Percentiles rank a stretch among this genome's conserved stretches.
These are phyloP conservation scores for Mortierella sp. DNA, from an alignment of 371 early-diverging fungal species.

Conservation along the genomic window DNA sequence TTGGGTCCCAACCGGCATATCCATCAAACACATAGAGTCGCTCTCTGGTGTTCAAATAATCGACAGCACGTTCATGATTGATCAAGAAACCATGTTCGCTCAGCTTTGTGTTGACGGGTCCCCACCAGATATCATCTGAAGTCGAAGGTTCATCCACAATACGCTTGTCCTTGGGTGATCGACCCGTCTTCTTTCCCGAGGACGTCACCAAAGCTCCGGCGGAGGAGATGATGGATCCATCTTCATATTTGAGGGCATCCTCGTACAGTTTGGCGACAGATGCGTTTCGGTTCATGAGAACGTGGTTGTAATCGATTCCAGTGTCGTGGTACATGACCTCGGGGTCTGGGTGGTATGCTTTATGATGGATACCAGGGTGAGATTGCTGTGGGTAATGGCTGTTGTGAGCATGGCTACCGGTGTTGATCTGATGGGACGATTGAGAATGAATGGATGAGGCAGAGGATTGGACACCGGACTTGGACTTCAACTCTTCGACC, in stretches of 20 bases:
- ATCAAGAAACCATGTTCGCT: slow-evolving; percentile 90
- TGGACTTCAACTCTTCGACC: slow-evolving; percentile 17
- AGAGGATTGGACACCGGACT: slow-evolving; percentile 10
- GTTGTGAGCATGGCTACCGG: slow-evolving; percentile 7
- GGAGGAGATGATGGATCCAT: slow-evolving; percentile 90
- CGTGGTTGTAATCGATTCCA: slow-evolving; percentile 61
- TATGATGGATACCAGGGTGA: slow-evolving; percentile 41
- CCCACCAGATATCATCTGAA: slow-evolving; percentile 95
- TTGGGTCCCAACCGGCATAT: slow-evolving; percentile 95
- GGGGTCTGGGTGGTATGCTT: slow-evolving; percentile 48
- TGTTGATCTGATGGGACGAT: slow-evolving; percentile 9
- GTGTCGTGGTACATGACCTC: slow-evolving; percentile 52
- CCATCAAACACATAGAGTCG: slow-evolving; percentile 97
- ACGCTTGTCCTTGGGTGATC: slow-evolving; percentile 95
- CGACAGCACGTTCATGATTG: slow-evolving; percentile 96
- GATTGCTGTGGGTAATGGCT: slow-evolving; percentile 40
- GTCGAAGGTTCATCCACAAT: slow-evolving; percentile 92
- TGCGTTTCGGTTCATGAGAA: slow-evolving; percentile 75
- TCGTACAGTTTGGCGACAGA: slow-evolving; percentile 92
- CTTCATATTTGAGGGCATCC: slow-evolving; percentile 91
- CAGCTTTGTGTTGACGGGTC: slow-evolving; percentile 96
- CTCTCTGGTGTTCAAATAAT: slow-evolving; percentile 95
- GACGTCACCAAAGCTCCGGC: slow-evolving; percentile 92
- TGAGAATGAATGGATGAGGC: slow-evolving; percentile 25
- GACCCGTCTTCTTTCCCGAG: slow-evolving; percentile 93